Percentiles rank a stretch among this genome's conserved stretches.
Evolutionary conservation across 2,329 filamentous ascomycete species (phyloP).

Genomic region (Trichoderma lentiforme): DNA sequence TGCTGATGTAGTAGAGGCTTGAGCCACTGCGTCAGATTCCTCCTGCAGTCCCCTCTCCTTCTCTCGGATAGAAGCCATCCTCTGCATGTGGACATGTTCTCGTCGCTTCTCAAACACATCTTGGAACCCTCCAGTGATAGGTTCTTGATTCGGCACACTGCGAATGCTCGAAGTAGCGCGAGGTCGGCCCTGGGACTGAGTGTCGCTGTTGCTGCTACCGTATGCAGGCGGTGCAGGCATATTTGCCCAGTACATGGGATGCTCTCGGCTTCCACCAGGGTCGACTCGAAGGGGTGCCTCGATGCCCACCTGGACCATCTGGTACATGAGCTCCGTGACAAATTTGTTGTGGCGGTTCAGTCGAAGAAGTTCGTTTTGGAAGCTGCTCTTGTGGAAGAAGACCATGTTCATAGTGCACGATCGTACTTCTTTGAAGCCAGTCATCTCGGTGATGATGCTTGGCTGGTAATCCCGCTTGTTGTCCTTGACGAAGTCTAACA

Average conservation of each 20-base stretch:
- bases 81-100: conserved; percentile 34
- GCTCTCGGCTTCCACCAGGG: conserved; percentile 66
- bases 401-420: conserved; percentile 86
- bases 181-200: conserved; percentile 19
- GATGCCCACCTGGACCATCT: conserved; percentile 79
- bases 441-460: conserved; percentile 83
- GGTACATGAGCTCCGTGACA: conserved; percentile 83
- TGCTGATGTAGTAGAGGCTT: conserved; percentile 29
- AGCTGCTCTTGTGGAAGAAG: conserved; percentile 97
- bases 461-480: conserved; percentile 88
- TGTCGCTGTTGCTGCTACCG: conserved; percentile 26
- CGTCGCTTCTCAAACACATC: conserved; percentile 46
- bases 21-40: conserved; percentile 28
- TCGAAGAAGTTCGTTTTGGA: conserved; percentile 90
- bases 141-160: conserved; percentile 30
- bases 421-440: conserved; percentile 75
- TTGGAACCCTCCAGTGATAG: conserved; percentile 40
- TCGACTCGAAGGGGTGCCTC: conserved; percentile 64
- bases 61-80: conserved; percentile 38
- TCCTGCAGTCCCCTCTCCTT: conserved; percentile 32
- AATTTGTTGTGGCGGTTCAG: conserved; percentile 91
- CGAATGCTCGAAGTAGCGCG: conserved; percentile 19
- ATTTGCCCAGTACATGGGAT: conserved; percentile 57
- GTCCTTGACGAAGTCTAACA: conserved; percentile 76
- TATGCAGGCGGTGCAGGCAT: conserved; percentile 36